Conservation (phyloP, 2,329 filamentous ascomycete genomes). For the Colletotrichum eremochloae region DNA sequence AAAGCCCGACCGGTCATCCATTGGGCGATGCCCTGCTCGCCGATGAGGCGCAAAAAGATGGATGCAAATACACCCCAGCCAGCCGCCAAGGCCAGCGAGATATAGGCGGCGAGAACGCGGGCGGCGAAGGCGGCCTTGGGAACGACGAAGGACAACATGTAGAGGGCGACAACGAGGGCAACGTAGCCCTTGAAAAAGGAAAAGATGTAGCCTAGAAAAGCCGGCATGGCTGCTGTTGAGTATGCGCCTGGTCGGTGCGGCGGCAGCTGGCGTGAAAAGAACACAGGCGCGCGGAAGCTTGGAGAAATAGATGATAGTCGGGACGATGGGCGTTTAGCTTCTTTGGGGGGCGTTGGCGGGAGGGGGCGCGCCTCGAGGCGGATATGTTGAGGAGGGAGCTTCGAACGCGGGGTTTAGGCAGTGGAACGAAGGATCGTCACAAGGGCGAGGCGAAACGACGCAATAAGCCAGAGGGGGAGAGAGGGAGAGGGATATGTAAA, state of each 20-base stretch:
- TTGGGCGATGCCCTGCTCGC: conserved; percentile 83
- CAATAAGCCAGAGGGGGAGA: not conserved
- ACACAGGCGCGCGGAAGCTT: conserved; percentile 35
- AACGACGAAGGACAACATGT: conserved; percentile 70
- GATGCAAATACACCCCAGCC: conserved; percentile 83
- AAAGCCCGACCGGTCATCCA: conserved; percentile 87
- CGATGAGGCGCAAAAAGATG: conserved; percentile 76
- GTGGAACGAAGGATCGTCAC: conserved; percentile 37
- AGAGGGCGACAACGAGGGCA: conserved; percentile 68
- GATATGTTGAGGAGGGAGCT: conserved; percentile 36
- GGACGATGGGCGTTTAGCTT: conserved; percentile 38
- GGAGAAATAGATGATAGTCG: conserved; percentile 21
- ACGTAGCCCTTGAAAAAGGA: conserved; percentile 67
- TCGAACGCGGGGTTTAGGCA: conserved; percentile 33
- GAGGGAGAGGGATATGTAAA: conserved; percentile 6
- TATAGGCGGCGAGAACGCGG: conserved; percentile 75
- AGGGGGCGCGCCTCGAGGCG: conserved; percentile 25
- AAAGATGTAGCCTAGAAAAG: conserved; percentile 54
- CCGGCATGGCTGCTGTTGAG: conserved; percentile 50
- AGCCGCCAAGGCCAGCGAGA: conserved; percentile 71
- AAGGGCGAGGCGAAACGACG: conserved; percentile 22
- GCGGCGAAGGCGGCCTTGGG: conserved; percentile 76
- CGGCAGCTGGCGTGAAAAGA: conserved; percentile 27
- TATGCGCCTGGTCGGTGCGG: conserved; percentile 33
- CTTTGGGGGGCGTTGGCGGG: conserved; percentile 19